A percentile compares a stretch with the other conserved stretches of the same genome.
phyloP scores from a whole-genome alignment of 1,139 yeast species.

The Blastobotrys illinoisensis region DNA sequence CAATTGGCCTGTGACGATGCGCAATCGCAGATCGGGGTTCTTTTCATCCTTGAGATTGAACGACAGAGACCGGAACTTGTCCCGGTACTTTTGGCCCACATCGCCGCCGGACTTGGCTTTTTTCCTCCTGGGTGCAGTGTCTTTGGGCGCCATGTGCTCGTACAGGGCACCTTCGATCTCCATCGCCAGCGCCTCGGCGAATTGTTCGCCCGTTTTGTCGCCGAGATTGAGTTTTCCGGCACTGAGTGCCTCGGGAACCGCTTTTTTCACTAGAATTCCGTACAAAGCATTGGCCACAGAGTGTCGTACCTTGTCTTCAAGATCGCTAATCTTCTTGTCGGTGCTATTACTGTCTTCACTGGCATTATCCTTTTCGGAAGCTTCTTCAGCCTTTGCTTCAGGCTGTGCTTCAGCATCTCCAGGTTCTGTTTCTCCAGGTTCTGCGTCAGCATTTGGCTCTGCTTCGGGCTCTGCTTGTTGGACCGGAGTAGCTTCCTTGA shows the following conservation, averaged over 20 bases:
- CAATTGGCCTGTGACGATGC: constrained; percentile 45
- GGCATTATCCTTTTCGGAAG: constrained; percentile 1
- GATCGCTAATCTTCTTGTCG: constrained; percentile 12
- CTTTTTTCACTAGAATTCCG: constrained; percentile 35
- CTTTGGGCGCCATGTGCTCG: constrained; percentile 33
- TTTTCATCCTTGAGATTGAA: constrained; percentile 51
- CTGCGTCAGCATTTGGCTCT: not conserved
- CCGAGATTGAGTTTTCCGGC: constrained; percentile 28
- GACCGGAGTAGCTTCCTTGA: not conserved
- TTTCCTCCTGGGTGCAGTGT: constrained; percentile 6
- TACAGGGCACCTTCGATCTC: constrained; percentile 40
- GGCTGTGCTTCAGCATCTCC: not conserved
- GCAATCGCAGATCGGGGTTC: constrained; percentile 42
- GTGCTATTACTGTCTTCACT: constrained; percentile 3
- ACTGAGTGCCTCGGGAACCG: constrained; percentile 39
- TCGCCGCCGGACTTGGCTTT: constrained; percentile 29
- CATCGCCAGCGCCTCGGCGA: constrained; percentile 37
- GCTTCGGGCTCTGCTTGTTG: not conserved
- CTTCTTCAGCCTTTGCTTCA: too few species aligned
- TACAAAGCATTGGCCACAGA: constrained; percentile 40
- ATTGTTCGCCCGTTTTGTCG: constrained; percentile 39
- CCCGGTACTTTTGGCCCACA: constrained; percentile 45
- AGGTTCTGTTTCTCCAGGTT: too few species aligned
- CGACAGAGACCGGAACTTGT: constrained; percentile 48
- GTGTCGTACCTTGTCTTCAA: constrained; percentile 31